Evolutionary conservation across 192 early-diverging fungal species (phyloP), one percentile per base, ranked within the genome.

Genomic region (Paraglomus brasilianum): DNA sequence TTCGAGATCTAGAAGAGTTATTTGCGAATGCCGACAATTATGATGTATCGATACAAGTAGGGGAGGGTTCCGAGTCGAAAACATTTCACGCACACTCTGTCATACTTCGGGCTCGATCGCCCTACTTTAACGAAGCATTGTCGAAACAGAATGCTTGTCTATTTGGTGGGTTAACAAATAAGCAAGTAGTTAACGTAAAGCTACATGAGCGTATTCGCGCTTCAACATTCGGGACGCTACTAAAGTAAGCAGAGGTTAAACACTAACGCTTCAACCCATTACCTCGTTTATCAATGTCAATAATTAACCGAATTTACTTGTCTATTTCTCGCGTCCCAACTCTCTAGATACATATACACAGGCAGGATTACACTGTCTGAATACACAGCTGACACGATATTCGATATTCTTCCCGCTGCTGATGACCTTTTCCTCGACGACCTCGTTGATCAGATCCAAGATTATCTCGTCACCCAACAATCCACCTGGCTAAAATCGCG

Each of bases 271-370:
- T n/a, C n/a, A n/a, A n/a, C n/a, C n/a, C n/a, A n/a, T n/a, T n/a
- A n/a, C n/a, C n/a, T n/a, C n/a, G n/a, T n/a, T n/a, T n/a, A n/a
- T n/a, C n/a, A n/a, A n/a, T n/a, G n/a, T n/a, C n/a, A n/a, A n/a
- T n/a, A n/a, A n/a, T n/a, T n/a, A n/a, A n/a, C n/a, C n/a, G n/a
- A n/a, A n/a, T n/a, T n/a, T n/a, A n/a, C n/a, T n/a, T n/a, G n/a
- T n/a, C n/a, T n/a, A n/a, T n/a, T n/a, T n/a, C n/a, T n/a, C n/a
- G n/a, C n/a, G n/a, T n/a, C n/a, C n/a, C 17, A 6, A 11, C 17
- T 55, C 8, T 65, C 36, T 65, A 65, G 63, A 30, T 69, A 57
- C 47, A 24, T 69, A 21, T 69, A 69, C 17, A 46, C 39, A 14
- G 52, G 66, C 11, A 56, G 8, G 2, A 69, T 69, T 56, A 15